Base-by-base conservation (phyloP, 2,329 filamentous ascomycete genomes). In the Raffaelea deltoideospora region DNA sequence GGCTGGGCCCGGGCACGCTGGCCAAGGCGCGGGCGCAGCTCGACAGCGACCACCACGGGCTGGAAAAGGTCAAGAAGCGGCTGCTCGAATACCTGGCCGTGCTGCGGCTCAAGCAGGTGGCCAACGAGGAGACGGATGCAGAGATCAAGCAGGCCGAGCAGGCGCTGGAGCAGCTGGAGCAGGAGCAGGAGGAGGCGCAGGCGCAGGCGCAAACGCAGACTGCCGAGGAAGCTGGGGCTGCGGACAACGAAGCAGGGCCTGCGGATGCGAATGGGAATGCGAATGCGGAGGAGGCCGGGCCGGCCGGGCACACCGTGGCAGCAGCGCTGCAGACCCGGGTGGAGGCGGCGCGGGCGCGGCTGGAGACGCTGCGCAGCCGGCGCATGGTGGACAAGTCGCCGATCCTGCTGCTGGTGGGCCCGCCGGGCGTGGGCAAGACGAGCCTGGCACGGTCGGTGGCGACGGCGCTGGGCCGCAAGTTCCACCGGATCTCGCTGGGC, bases 1-100 rank as follows among this genome's bases (percentile, higher is more conserved):
- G 85, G 23, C 71, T 98, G 3, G 85, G 87, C 8, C 70, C 74
- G 0, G 79, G 85, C 10, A 95, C 87, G 0, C 56, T 96, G 39
- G 67, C 71, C 40, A 72, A 70, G 47, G 90, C 90, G 7, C 76
- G 85, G 37, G 83, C 86, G 58, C 90, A 96, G 56, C 70, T 98
- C 6, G 86, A 98, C 50, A 79, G 92, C 44, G 90, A 98, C 52
- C 90, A 98, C 56, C 96, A 96, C 48, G 90, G 90, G 0, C 64
- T 98, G 13, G 86, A 96, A 43, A 92, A 88, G 58, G 88, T 98
- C 52, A 98, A 98, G 72, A 95, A 94, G 68, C 72, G 90, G 31
- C 59, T 98, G 18, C 69, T 98, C 5, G 92, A 96, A 55, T 98
- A 98, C 52, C 67, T 98, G 31, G 92, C 90, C 3, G 90, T 98